Evolutionary conservation across 495 filamentous ascomycete species (phyloP).

Genomic region (Penicillium taxi): DNA sequence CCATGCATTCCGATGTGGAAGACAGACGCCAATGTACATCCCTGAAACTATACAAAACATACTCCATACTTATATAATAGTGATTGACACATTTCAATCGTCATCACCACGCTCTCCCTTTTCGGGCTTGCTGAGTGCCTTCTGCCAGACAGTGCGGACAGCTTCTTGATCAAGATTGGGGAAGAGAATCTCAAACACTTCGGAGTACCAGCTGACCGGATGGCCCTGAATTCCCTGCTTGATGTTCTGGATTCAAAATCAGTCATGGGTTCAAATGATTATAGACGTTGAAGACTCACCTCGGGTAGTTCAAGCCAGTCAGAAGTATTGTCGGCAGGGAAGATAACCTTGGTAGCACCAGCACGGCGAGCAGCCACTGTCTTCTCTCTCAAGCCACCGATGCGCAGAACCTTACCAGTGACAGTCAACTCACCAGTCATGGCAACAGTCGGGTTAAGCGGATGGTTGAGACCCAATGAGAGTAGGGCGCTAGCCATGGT

Average conservation of each 20-base stretch:
- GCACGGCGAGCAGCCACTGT: slow-evolving; percentile 94
- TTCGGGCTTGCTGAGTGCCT: slow-evolving; percentile 55
- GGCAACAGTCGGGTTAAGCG: slow-evolving; percentile 77
- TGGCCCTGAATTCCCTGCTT: slow-evolving; percentile 88
- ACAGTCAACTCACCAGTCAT: slow-evolving; percentile 99
- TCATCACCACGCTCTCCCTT: slow-evolving; percentile 34
- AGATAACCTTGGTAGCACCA: slow-evolving; percentile 90
- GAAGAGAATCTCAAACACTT: slow-evolving; percentile 90
- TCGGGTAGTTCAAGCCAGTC: slow-evolving; percentile 98
- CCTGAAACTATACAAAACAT: slow-evolving; percentile 10
- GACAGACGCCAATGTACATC: slow-evolving; percentile 5
- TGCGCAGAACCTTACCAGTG: slow-evolving; percentile 92
- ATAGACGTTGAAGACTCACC: slow-evolving; percentile 42
- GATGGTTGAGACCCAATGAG: slow-evolving; percentile 68
- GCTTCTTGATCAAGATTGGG: slow-evolving; percentile 63
- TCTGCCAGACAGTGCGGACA: slow-evolving; percentile 66
- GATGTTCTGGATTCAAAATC: slow-evolving; percentile 62
- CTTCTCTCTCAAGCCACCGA: slow-evolving; percentile 95
- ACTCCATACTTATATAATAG: slow-evolving; percentile 11
- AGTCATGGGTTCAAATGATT: not conserved
- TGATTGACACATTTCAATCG: slow-evolving; percentile 24
- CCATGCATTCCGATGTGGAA: slow-evolving; percentile 6
- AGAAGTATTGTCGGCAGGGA: slow-evolving; percentile 86
- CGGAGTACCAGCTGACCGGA: slow-evolving; percentile 85
- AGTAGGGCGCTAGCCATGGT: slow-evolving; percentile 94